phyloP scores from a whole-genome alignment of 176 grass and related monocot species.

The Elaeis guineensis region DNA sequence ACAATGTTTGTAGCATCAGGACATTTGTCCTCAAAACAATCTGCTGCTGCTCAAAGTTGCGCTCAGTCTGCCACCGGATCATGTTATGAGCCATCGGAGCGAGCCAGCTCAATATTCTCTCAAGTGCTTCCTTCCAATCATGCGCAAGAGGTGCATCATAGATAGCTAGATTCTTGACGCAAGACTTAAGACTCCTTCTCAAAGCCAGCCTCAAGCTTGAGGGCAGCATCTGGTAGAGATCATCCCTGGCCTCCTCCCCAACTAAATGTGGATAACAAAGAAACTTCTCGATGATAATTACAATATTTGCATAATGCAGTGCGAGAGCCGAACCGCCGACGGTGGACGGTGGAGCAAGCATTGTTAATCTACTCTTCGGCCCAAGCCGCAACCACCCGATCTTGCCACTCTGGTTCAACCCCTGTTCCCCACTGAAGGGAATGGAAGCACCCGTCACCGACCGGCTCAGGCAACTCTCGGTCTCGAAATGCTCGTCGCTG shows the following conservation, averaged over 20 bases:
- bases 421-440: conserved; percentile 37
- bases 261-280: conserved; percentile 82
- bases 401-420: conserved; percentile 24
- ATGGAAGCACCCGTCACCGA: conserved; percentile 47
- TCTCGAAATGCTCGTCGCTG: conserved; percentile 45
- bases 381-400: conserved; percentile 33
- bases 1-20: conserved; percentile 70
- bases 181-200: conserved; percentile 44
- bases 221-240: conserved; percentile 92
- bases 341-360: conserved; percentile 51
- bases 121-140: conserved; percentile 77
- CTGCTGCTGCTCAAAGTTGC: conserved; percentile 92
- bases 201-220: conserved; percentile 44
- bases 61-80: conserved; percentile 83
- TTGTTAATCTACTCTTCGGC: conserved; percentile 63
- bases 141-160: conserved; percentile 90
- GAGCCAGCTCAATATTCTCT: conserved; percentile 72
- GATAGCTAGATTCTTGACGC: conserved; percentile 56
- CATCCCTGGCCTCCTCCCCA: conserved; percentile 83
- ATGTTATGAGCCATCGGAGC: conserved; percentile 80
- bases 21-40: conserved; percentile 55
- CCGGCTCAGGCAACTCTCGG: conserved; percentile 42
- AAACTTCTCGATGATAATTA: conserved; percentile 91
- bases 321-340: conserved; percentile 74
- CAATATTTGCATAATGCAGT: conserved; percentile 75